Evolutionary conservation across 805 yeast genomes (phyloP).

Genomic region (Hanseniaspora pseudoguilliermondii): DNA sequence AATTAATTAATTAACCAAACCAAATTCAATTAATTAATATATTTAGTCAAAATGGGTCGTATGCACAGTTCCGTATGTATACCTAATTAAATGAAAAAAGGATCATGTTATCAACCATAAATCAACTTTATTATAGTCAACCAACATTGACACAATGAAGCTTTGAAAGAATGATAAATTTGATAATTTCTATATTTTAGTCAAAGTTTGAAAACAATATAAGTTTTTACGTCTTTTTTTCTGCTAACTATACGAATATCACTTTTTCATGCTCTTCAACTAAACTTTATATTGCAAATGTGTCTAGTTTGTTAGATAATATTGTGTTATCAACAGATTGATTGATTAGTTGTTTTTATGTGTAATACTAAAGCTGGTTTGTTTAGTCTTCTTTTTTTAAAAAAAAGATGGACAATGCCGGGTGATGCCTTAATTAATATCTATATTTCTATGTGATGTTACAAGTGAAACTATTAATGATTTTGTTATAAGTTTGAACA

Average conservation of each 20-base stretch:
- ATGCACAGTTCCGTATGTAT: constrained; percentile 93
- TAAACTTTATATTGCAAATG: not conserved
- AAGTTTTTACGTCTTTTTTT: not conserved
- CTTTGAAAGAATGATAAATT: not conserved
- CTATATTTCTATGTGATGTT: not conserved
- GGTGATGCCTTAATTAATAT: constrained; percentile 12
- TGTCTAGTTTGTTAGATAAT: not conserved
- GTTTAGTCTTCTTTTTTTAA: too few species aligned
- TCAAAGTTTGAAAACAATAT: not conserved
- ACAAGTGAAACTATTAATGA: not conserved
- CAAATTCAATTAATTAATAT: constrained; percentile 18
- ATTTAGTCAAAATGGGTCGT: constrained; percentile 90
- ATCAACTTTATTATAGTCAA: not conserved
- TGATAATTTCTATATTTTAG: not conserved
- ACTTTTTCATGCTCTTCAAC: not conserved
- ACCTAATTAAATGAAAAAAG: constrained; percentile 8
- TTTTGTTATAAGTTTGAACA: not conserved
- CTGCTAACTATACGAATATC: not conserved
- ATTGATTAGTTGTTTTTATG: not conserved
- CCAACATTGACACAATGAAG: not conserved
- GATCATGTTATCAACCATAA: constrained; percentile 7
- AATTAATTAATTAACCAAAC: not conserved
- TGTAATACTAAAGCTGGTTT: constrained; percentile 9
- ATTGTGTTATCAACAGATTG: not conserved
- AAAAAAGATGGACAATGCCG: constrained; percentile 11